These are phyloP conservation scores for Galerina sulciceps DNA, from an alignment of 768 basidiomycete genomes.

Conservation along the genomic window DNA sequence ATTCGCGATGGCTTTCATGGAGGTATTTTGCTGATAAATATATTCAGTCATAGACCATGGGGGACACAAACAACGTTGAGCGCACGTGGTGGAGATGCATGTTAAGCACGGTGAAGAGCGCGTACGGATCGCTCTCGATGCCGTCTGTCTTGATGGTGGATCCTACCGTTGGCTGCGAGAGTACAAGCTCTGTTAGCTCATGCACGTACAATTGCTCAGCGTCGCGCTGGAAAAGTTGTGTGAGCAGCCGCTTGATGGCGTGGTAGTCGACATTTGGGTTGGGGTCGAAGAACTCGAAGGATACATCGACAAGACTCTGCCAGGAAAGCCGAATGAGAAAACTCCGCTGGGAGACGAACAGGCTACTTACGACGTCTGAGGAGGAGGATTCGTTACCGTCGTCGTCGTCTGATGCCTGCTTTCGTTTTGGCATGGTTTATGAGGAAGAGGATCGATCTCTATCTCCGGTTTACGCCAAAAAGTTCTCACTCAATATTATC, in stretches of 20 bases:
- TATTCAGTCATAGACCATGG: background rate
- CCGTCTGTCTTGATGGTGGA: slow-evolving; percentile 94
- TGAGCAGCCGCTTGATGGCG: slow-evolving; percentile 76
- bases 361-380: slow-evolving; percentile 26
- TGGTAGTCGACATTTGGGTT: slow-evolving; percentile 84
- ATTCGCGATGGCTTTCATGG: slow-evolving; percentile 68
- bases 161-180: slow-evolving; percentile 76
- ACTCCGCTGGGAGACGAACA: background rate
- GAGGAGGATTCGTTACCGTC: slow-evolving; percentile 26
- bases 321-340: slow-evolving; percentile 8
- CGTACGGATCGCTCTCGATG: slow-evolving; percentile 88
- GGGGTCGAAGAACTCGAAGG: slow-evolving; percentile 94
- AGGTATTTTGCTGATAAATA: slow-evolving; percentile 63
- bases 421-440: slow-evolving; percentile 33
- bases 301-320: slow-evolving; percentile 70
- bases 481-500: slow-evolving; percentile 21
- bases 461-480: slow-evolving; percentile 19
- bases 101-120: slow-evolving; percentile 84
- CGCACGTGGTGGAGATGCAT: slow-evolving; percentile 60
- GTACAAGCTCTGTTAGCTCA: slow-evolving; percentile 79
- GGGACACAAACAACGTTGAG: slow-evolving; percentile 3
- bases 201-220: slow-evolving; percentile 72
- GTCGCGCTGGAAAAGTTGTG: slow-evolving; percentile 76
- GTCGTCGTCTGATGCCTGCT: slow-evolving; percentile 28
- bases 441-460: slow-evolving; percentile 20